Evolutionary conservation across 805 yeast species (phyloP), one percentile per base, ranked within the genome.

Genomic region (Monosporozyma servazzii): DNA sequence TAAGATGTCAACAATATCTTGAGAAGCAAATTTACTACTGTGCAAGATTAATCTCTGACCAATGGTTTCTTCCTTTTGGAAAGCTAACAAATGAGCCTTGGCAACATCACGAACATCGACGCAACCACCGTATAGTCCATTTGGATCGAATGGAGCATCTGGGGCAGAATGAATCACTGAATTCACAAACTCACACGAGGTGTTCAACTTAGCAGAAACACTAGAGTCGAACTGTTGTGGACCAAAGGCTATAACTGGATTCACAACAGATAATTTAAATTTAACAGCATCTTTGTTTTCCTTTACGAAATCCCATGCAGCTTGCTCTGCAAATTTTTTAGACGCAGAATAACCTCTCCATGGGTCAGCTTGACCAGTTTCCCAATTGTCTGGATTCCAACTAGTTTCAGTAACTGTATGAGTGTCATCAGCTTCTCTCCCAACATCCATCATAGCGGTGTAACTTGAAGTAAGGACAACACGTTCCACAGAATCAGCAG

Each of bases 61-160:
- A n/a, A n/a, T n/a, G n/a, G n/a, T n/a, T n/a, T n/a, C n/a, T n/a
- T n/a, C n/a, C n/a, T n/a, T n/a, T n/a, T n/a, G n/a, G n/a, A n/a
- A n/a, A n/a, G n/a, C n/a, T n/a, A n/a, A n/a, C n/a, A n/a, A n/a
- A n/a, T n/a, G n/a, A n/a, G n/a, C n/a, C n/a, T n/a, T n/a, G n/a
- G n/a, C n/a, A 33, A 77, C 82, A 58, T 82, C 86, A 60, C 84
- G 73, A 15, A 81, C 84, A 62, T 81, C 84, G 45, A 77, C 69
- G 47, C 61, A 71, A 11, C 58, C 59, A 56, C 60, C 56, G 43
- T 42, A 31, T 15, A 45, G 36, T 8, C 45, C 43, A 9, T 61
- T 9, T 11, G 44, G 17, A 5, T 11, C 51, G 53, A 71, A 56
- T 33, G 52, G 49, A 10, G 62, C 62, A 45, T 63, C 57, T 59